These are phyloP conservation scores for Clarireedia paspali DNA, from an alignment of 2,329 filamentous ascomycete genomes.

Conservation along the genomic window DNA sequence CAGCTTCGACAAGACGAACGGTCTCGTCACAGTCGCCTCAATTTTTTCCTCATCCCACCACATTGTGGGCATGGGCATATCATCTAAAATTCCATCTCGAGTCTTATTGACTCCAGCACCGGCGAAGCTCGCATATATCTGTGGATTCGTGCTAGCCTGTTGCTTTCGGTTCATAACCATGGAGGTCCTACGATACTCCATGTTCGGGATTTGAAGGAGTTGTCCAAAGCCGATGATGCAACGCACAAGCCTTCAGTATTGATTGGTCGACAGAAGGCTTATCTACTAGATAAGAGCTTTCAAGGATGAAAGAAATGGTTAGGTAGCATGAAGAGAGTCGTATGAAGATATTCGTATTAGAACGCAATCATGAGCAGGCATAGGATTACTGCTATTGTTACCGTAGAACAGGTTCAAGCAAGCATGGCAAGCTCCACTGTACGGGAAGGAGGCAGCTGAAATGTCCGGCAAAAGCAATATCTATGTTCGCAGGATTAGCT, in stretches of 20 bases:
- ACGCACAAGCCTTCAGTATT: not conserved
- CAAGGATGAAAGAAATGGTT: not conserved
- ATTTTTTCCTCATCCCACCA: slow-evolving; percentile 71
- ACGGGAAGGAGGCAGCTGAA: too few relatives aligned
- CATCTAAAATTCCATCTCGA: slow-evolving; percentile 23
- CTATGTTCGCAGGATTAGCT: too few relatives aligned
- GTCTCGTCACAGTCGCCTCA: slow-evolving; percentile 58
- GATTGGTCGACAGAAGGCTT: slow-evolving; percentile 15
- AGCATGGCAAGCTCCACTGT: too few relatives aligned
- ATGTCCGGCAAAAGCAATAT: too few relatives aligned
- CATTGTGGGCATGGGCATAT: slow-evolving; percentile 30
- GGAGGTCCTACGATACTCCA: slow-evolving; percentile 27
- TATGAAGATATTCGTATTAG: not conserved
- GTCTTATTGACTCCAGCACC: slow-evolving; percentile 16
- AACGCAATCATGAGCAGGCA: not conserved
- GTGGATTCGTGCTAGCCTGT: slow-evolving; percentile 14
- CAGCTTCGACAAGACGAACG: slow-evolving; percentile 59
- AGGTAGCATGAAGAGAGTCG: not conserved
- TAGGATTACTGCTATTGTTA: not conserved
- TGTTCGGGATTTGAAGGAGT: slow-evolving; percentile 1
- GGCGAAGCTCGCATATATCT: slow-evolving; percentile 28
- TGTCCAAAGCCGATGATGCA: not conserved
- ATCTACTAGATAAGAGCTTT: slow-evolving; percentile 21
- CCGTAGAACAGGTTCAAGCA: too few relatives aligned
- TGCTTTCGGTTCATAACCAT: slow-evolving; percentile 17